A percentile compares a stretch with the other conserved stretches of the same genome.
Conservation (phyloP, 2,329 filamentous ascomycete species). For the Diaporthe vaccinii region DNA sequence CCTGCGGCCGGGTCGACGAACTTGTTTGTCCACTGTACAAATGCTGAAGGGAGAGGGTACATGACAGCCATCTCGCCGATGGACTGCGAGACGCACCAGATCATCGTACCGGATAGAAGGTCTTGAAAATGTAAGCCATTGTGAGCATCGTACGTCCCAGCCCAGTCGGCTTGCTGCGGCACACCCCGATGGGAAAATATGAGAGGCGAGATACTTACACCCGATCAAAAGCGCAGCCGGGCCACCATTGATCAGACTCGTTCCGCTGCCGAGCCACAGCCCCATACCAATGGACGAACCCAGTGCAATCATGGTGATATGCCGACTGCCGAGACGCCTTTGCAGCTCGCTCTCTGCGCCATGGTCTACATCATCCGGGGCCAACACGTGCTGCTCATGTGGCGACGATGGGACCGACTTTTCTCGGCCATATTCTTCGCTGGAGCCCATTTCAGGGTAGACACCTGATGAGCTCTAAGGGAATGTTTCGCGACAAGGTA, state of each 20-base stretch:
- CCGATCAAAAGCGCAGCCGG: constrained; percentile 60
- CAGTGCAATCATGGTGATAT: constrained; percentile 68
- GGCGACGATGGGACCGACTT: constrained; percentile 35
- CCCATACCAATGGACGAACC: constrained; percentile 61
- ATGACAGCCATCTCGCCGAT: constrained; percentile 62
- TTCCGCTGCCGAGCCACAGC: constrained; percentile 60
- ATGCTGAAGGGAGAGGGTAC: constrained; percentile 60
- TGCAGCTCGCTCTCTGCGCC: constrained; percentile 49
- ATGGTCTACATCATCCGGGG: constrained; percentile 30
- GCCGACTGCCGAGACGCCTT: constrained; percentile 57
- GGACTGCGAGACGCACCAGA: constrained; percentile 60
- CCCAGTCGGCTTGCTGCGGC: not conserved
- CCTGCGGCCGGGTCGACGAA: constrained; percentile 58
- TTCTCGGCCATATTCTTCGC: constrained; percentile 34
- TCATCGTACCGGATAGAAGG: constrained; percentile 59
- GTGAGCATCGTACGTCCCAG: not conserved
- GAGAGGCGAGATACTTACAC: constrained; percentile 46
- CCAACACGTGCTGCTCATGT: constrained; percentile 13
- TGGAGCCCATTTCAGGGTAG: constrained; percentile 37
- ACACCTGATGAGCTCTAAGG: not conserved
- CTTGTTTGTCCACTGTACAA: constrained; percentile 61
- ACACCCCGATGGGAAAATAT: not conserved
- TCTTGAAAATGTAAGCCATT: constrained; percentile 19
- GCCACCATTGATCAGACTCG: constrained; percentile 55
- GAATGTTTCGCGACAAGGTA: not conserved